Conservation (phyloP, 805 yeast genomes). For the Phaffomyces opuntiae region DNA sequence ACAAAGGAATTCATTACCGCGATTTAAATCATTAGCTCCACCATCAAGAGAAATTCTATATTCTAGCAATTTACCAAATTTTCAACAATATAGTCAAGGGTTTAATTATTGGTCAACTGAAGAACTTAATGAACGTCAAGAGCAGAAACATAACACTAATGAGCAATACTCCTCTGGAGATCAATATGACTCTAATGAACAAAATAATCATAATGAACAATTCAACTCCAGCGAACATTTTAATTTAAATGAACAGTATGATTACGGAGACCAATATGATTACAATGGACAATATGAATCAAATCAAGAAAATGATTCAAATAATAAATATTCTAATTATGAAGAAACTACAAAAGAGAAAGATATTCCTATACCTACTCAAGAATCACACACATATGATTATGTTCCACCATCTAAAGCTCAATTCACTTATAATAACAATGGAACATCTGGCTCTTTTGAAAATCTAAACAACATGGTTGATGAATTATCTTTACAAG, state of each 20-base stretch:
- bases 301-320: no score
- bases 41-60: slow-evolving; percentile 3
- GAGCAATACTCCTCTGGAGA: not conserved
- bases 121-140: not conserved
- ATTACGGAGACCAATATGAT: no score
- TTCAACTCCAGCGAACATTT: no score
- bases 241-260: no score
- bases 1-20: not conserved
- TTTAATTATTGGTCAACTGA: slow-evolving; percentile 15
- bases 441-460: slow-evolving; percentile 11
- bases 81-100: slow-evolving; percentile 1
- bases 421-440: no score
- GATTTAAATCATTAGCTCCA: slow-evolving; percentile 12
- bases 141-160: not conserved
- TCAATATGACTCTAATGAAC: not conserved
- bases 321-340: no score
- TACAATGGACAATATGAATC: no score
- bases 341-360: no score
- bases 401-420: not conserved
- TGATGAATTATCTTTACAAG: slow-evolving; percentile 25
- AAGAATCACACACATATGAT: no score
- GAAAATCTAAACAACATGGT: slow-evolving; percentile 30
- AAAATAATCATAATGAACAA: not conserved
- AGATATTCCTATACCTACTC: no score
- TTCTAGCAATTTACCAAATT: not conserved